Base-by-base conservation (phyloP, 371 early-diverging fungal genomes). In the Catenaria anguillulae region DNA sequence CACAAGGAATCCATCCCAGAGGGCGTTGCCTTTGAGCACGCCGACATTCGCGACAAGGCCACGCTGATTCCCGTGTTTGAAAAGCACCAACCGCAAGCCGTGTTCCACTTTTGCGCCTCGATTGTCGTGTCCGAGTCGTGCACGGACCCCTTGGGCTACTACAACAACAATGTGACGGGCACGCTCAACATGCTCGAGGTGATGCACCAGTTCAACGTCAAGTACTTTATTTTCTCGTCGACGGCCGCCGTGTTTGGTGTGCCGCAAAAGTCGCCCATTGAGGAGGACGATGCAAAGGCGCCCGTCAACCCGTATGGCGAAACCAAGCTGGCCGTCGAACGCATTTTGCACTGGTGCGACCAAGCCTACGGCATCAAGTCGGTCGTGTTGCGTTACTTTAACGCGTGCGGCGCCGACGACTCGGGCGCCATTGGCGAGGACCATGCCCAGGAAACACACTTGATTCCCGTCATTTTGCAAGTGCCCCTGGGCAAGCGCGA, bases 271-370 rank as follows among this genome's bases (percentile, higher is more conserved):
- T 62, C 69, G 13, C 78, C 76, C 33, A 73, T 79, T 59, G 66
- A 70, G 34, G 74, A 72, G 17, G 77, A 75, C 60, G 24, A n/a
- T 29, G 24, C 48, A 13, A 72, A 64, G 4, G 6, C 21, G 31
- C 77, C 77, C 23, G 67, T 75, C 56, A 78, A 76, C 68, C 78
- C 78, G 24, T 79, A 79, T 66, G 80, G 80, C 40, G 75, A 76
- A 46, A 75, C 78, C 42, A 79, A 79, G 62, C 69, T 72, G 17
- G 73, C 65, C 2, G 72, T 72, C 19, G 80, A 79, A 64, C 54
- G 56, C 52, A 66, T 76, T n/a, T 64, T 79, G 33, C 69, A 68
- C 50, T 76, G 74, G 75, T 43, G 29, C 33, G 56, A 23, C 40
- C 13, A 8, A 0, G 45, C 29, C 31, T 75, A 60, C 23, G 56